Base-by-base conservation (phyloP, 352 stramenopile species). In the Globisporangium mamillatum region DNA sequence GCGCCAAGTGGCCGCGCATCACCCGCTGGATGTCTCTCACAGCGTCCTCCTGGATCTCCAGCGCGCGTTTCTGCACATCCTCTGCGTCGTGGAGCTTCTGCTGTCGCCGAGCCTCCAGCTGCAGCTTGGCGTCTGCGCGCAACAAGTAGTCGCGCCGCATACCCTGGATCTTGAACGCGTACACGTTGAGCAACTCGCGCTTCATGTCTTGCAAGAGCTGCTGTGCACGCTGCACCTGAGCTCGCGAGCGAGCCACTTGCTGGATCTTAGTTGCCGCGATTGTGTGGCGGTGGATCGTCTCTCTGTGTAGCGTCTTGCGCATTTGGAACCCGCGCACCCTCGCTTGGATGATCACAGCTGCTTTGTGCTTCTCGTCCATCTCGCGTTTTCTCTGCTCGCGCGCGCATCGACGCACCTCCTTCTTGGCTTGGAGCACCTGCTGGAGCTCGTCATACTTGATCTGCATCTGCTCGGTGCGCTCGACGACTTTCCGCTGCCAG, bases 371-470 rank as follows among this genome's bases (percentile, higher is more conserved):
- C 38, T 64, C 65, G 22, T 79, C 67, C 34, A 86, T 66, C 58
- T 86, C 82, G 9, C 66, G 73, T 9, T 71, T 69, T 8, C 77
- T 69, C n/a, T 72, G 52, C n/a, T 88, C 78, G 2, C 80, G 73
- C 57, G 76, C 73, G 1, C 69, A 32, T 14, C 63, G 60, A 2
- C 80, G 78, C 38, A 74, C 56, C 36, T 77, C 60, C 62, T 84
- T 86, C 66, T 83, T 83, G 27, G 72, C 50, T 50, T 85, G 72
- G 22, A 88, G 68, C 14, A 79, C 76, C 24, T 82, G 71, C 69
- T 91, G 82, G 50, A 91, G 71, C 68, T 86, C 79, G 7, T 77
- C 74, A 64, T 87, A 83, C 69, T 87, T 88, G 64, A 84, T 76
- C 41, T 82, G 79, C 82, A 91, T 91, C 36, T 79, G 80, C 57